These are phyloP conservation scores for Candida xiaguanensis DNA, from an alignment of 805 yeast genomes.

Conservation along the genomic window DNA sequence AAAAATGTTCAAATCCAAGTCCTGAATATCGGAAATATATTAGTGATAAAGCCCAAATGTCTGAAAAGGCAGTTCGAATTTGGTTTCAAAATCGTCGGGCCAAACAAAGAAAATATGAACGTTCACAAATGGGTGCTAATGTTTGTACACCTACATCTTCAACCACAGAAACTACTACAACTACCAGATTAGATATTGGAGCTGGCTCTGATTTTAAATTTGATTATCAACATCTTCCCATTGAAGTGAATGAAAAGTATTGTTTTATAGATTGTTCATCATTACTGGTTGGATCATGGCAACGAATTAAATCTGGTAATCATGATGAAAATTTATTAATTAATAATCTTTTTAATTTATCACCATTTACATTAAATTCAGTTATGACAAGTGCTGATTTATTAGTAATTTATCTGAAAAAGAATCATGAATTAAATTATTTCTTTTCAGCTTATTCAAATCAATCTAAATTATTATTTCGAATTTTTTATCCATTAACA, in stretches of 20 bases:
- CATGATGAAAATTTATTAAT: constrained; percentile 37
- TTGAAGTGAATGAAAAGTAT: constrained; percentile 59
- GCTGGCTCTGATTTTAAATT: constrained; percentile 1
- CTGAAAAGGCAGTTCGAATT: constrained; percentile 83
- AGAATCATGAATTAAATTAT: constrained; percentile 70
- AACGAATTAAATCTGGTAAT: constrained; percentile 66
- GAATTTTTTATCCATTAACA: constrained; percentile 67
- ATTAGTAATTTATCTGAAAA: constrained; percentile 64
- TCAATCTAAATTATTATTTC: constrained; percentile 61
- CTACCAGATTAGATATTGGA: not conserved
- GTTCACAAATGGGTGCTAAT: constrained; percentile 27
- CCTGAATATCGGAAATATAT: constrained; percentile 67
- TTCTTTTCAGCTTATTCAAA: constrained; percentile 73
- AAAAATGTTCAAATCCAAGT: constrained; percentile 69
- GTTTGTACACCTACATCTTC: not conserved
- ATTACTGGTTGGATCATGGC: constrained; percentile 78
- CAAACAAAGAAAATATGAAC: constrained; percentile 64
- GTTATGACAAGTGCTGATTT: constrained; percentile 69
- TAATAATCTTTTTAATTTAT: constrained; percentile 52
- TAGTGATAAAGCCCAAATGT: constrained; percentile 71
- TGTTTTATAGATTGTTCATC: constrained; percentile 65
- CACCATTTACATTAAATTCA: constrained; percentile 62
- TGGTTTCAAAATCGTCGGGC: constrained; percentile 93
- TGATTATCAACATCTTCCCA: constrained; percentile 30
- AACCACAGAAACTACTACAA: not conserved